phyloP scores from a whole-genome alignment of 345 rosid genomes.

The Gossypium arboreum region DNA sequence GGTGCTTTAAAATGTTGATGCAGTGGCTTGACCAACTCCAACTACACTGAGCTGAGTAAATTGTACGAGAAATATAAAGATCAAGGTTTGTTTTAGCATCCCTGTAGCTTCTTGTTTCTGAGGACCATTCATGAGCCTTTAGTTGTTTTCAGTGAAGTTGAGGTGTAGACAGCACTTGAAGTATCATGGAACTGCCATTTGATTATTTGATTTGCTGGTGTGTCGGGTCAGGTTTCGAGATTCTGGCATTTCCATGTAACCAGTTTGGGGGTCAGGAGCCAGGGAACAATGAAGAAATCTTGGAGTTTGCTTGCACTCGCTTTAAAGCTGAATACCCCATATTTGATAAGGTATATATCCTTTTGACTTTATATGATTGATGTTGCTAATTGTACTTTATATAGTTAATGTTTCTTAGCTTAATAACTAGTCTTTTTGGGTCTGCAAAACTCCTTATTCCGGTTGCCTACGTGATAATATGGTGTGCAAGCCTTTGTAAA shows the following conservation, averaged over 20 bases:
- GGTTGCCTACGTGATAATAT: background rate
- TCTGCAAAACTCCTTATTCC: background rate
- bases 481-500: background rate
- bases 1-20: constrained; percentile 19
- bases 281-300: constrained; percentile 67
- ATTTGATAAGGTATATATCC: constrained; percentile 62
- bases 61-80: constrained; percentile 78
- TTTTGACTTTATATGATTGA: background rate
- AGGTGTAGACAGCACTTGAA: background rate
- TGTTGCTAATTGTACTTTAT: background rate
- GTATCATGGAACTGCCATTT: background rate
- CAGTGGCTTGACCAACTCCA: constrained; percentile 92
- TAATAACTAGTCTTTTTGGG: background rate
- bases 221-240: constrained; percentile 58
- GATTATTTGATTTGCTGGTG: background rate
- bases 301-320: constrained; percentile 76
- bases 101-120: constrained; percentile 3
- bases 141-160: background rate
- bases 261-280: constrained; percentile 92
- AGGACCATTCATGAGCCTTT: background rate
- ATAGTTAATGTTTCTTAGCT: background rate
- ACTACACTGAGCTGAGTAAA: constrained; percentile 81
- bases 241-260: constrained; percentile 90
- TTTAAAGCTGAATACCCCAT: constrained; percentile 95
- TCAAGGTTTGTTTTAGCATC: constrained; percentile 47